Base-by-base conservation (phyloP, 306 rosid species). In the Vigna angularis region DNA sequence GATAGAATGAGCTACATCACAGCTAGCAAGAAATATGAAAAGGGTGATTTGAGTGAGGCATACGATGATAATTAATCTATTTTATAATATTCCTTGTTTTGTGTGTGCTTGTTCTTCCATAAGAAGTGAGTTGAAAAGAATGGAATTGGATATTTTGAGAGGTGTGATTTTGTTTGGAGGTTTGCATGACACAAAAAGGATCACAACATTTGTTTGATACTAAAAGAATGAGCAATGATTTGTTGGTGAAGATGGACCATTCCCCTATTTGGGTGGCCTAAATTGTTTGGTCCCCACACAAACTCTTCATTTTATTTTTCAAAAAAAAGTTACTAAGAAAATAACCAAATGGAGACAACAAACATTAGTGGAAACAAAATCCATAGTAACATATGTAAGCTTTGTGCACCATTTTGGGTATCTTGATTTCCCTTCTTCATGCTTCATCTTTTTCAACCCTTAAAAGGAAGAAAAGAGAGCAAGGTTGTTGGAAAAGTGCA, bases 201-300 rank as follows among this genome's bases (percentile, higher is more conserved):
- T 7, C 42, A 36, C 40, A 59, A 67, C 9, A 56, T 17, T 36
- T 36, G 42, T 50, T 42, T 62, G 58, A 44, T 45, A 22, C 38
- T 13, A 15, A 44, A 12, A 55, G 20, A 36, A 74, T 74, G 44
- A 49, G 58, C 79, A 65, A 55, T 70, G 18, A 56, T 77, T 72
- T 68, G 18, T 49, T 6, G 1, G 55, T 40, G 66, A 42, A 42
- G 13, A 70, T 80, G 82, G 64, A 55, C 30, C 71, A 72, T 76
- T 63, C 74, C 73, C 80, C 66, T 71, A 63, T 78, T 74, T 64
- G 73, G 51, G 79, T 71, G 82, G 82, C 82, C 84, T 76, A 70
- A 72, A 71, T 24, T 71, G n/a, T 72, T 75, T 71, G 84, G 87
- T 76, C 82, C 87, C 83, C 26, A 17, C 74, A 57, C 18, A 16